Evolutionary conservation across 2,329 filamentous ascomycete genomes (phyloP).

Genomic region (Alternaria sp.): DNA sequence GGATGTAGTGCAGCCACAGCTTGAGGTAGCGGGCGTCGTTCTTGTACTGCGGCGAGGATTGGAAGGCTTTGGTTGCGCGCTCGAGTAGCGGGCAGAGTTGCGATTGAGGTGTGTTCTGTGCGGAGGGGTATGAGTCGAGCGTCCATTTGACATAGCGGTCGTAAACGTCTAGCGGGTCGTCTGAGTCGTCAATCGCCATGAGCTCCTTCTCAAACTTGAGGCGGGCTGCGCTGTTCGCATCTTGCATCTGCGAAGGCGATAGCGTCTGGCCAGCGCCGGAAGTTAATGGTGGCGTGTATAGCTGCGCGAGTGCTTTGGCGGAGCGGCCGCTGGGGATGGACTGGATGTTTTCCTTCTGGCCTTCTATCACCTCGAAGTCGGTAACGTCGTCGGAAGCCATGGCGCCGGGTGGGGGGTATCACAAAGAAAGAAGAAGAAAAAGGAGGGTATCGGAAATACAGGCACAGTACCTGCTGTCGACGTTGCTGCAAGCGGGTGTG

Average conservation of each 20-base stretch:
- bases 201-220: constrained; percentile 88
- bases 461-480: constrained; percentile 21
- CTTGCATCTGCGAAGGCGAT: constrained; percentile 72
- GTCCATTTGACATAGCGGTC: constrained; percentile 98
- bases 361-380: constrained; percentile 90
- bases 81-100: constrained; percentile 88
- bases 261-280: constrained; percentile 56
- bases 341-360: constrained; percentile 98
- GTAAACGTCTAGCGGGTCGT: constrained; percentile 94
- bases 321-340: constrained; percentile 87
- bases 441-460: constrained; percentile 1
- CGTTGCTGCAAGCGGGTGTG: constrained; percentile 22
- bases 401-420: constrained; percentile 36
- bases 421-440: constrained; percentile 30
- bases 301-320: constrained; percentile 83
- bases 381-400: constrained; percentile 58
- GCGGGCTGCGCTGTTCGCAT: constrained; percentile 78
- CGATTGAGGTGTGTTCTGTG: constrained; percentile 90
- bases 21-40: constrained; percentile 94
- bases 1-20: constrained; percentile 92
- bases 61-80: constrained; percentile 88
- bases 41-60: constrained; percentile 85
- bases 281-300: constrained; percentile 69
- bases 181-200: constrained; percentile 77
- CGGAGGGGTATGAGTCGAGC: constrained; percentile 89